Evolutionary conservation across 192 early-diverging fungal species (phyloP), one percentile per base, ranked within the genome.

Genomic region (Entomortierella chlamydospora): DNA sequence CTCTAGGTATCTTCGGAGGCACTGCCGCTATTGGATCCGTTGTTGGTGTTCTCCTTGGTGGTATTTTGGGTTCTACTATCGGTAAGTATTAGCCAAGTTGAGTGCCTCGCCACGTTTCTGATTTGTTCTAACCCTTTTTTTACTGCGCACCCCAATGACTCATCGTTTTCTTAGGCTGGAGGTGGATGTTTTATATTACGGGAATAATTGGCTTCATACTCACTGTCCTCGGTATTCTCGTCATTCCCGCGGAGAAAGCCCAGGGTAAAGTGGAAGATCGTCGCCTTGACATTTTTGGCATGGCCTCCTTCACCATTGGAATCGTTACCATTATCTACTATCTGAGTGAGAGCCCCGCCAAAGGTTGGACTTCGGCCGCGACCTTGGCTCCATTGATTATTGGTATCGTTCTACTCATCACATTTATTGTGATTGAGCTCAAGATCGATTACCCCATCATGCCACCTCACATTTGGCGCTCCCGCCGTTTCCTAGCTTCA

Each of bases 131-230:
- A n/a, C n/a, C 54, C 22, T 11, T 56, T 29, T 56, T 23, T 17
- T 15, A 50, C 47, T 10, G 2, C 47, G 2, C 17, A 50, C 15
- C 47, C 47, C 47, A 3, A 22, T 10, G 17, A 50, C 17, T 15
- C 15, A 15, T 10, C 28, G 6, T 8, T 4, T n/a, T 50, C 17
- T 4, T 33, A 59, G 81, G 81, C 15, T 76, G 81, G 81, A 50
- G 81, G 57, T 76, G 81, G 81, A 74, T 82, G 34, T 82, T 82
- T 52, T 82, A 71, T 33, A 62, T 82, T 17, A 76, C 81, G 1
- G 66, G 30, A 29, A 82, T 82, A 1, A 43, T 68, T 47, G 72
- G 72, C 20, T 66, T 71, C 8, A 0, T 45, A 11, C 58, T 82
- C 5, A 50, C 59, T 12, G 2, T 76, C 26, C 58, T 76, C 20